Evolutionary conservation across 495 filamentous ascomycete species (phyloP), one percentile per base, ranked within the genome.

Genomic region (Trichoderma virens): DNA sequence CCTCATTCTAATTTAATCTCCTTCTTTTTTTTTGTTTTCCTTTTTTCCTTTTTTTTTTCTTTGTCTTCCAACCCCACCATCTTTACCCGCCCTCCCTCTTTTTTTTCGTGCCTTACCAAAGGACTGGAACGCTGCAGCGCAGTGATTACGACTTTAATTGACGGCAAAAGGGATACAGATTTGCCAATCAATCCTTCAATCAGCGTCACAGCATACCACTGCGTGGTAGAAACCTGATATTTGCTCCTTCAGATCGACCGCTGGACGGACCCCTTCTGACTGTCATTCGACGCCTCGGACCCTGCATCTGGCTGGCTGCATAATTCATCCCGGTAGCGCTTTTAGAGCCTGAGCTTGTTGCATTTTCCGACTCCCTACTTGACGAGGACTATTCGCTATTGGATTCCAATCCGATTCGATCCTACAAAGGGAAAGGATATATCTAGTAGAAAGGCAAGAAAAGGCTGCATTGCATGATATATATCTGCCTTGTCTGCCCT

Each of bases 171-270:
- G 18, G 5, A 43, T 2, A 43, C 39, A 43, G 5, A 43, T 43
- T 13, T 14, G 39, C 9, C 39, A 2, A 14, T 14, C 7, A 43
- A 3, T 47, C n/a, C 18, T 20, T 20, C 8, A 5, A 45, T 47
- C 43, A 47, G 18, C n/a, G 43, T 20, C 23, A 28, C 11, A 28
- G 27, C 51, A 56, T 56, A 56, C 51, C 51, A 56, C 51, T 30
- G 51, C 23, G 25, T 56, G 51, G 51, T 56, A n/a, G 18, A 9
- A 27, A 56, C 27, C 9, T 7, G 27, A 54, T 27, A 3, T 25
- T 23, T 30, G 23, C 25, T n/a, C 51, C 51, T 56, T 56, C 27
- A 30, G 51, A 56, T 56, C 51, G 51, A 56, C 51, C 51, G 51
- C 51, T 16, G 51, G 51, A 56, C 51, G 51, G 51, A 27, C 25